Evolutionary conservation across 768 basidiomycete genomes (phyloP), one percentile per base, ranked within the genome.

Genomic region (Pisolithus albus): DNA sequence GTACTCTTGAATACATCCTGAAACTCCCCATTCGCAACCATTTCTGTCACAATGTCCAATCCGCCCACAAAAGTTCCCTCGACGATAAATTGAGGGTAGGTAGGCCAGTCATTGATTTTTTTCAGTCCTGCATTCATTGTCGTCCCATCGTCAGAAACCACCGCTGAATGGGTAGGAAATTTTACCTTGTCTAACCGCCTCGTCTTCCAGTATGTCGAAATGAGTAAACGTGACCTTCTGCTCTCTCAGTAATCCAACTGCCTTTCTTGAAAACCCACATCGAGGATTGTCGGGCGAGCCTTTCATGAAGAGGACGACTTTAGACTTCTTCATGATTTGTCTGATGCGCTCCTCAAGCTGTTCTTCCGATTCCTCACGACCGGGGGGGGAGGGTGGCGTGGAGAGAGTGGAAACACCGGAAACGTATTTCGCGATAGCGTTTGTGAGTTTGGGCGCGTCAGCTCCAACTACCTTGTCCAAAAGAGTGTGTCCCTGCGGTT

Each of bases 31-130:
- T 63, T 84, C 30, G 85, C 80, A 13, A 79, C 80, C 88, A 94
- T 88, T 71, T 97, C 95, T 65, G 82, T 80, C 21, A 94, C 80
- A 47, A 98, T 84, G 64, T 99, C 95, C 47, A 98, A 70, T 4
- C 95, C 95, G n/a, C 95, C 95, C 15, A 96, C 83, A 16, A 99
- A 77, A 65, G 97, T 92, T 5, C 96, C 94, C 3, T 89, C 82
- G 47, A 92, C 74, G 56, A 93, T 86, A 19, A 95, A 73, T 63
- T 92, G 89, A 3, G 89, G 88, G 72, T 79, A 91, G 4, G 88
- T 95, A 0, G 92, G 92, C 92, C 92, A 94, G 54, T 92, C 79
- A 62, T 94, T 94, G 54, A 91, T 62, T 55, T 74, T 79, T 70
- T 85, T 85, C 48, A 85, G 77, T 63, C 80, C 92, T 82, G 55